Percentiles rank a stretch among this genome's conserved stretches.
Conservation (phyloP, 2,329 filamentous ascomycete genomes). For the Parastagonospora avenae region DNA sequence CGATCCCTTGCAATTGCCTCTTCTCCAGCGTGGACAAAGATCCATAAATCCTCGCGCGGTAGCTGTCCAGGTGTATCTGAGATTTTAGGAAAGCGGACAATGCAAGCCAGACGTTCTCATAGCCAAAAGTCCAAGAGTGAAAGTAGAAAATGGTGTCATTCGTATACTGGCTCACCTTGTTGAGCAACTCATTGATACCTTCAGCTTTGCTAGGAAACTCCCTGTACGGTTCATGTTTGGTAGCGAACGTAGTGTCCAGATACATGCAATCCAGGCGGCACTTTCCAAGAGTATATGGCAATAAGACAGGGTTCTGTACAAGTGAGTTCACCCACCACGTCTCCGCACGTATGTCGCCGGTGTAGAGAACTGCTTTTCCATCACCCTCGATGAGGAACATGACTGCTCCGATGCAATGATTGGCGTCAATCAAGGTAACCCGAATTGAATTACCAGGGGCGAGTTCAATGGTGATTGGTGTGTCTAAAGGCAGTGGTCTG, state of each 20-base stretch:
- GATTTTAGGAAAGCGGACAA: constrained; percentile 72
- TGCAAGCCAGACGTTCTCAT: constrained; percentile 90
- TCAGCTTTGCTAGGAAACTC: constrained; percentile 71
- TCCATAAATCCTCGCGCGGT: constrained; percentile 75
- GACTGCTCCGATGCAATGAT: constrained; percentile 87
- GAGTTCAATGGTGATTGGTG: constrained; percentile 77
- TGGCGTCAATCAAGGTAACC: constrained; percentile 87
- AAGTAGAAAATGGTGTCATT: constrained; percentile 80
- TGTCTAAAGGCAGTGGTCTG: constrained; percentile 81
- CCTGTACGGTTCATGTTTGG: constrained; percentile 54
- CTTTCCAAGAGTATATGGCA: constrained; percentile 67
- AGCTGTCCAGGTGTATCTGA: constrained; percentile 80
- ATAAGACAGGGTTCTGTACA: constrained; percentile 70
- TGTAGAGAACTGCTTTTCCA: constrained; percentile 78
- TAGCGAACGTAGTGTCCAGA: constrained; percentile 82
- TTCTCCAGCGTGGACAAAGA: constrained; percentile 53
- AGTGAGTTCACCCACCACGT: constrained; percentile 82
- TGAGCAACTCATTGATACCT: constrained; percentile 74
- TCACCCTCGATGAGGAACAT: constrained; percentile 89
- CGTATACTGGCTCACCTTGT: constrained; percentile 71
- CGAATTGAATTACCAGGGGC: constrained; percentile 70
- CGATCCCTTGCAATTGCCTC: constrained; percentile 33
- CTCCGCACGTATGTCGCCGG: constrained; percentile 86
- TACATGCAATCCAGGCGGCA: constrained; percentile 77
- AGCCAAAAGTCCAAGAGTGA: constrained; percentile 89